Base-by-base conservation (phyloP, 2,329 filamentous ascomycete genomes). In the Curvularia sp. region DNA sequence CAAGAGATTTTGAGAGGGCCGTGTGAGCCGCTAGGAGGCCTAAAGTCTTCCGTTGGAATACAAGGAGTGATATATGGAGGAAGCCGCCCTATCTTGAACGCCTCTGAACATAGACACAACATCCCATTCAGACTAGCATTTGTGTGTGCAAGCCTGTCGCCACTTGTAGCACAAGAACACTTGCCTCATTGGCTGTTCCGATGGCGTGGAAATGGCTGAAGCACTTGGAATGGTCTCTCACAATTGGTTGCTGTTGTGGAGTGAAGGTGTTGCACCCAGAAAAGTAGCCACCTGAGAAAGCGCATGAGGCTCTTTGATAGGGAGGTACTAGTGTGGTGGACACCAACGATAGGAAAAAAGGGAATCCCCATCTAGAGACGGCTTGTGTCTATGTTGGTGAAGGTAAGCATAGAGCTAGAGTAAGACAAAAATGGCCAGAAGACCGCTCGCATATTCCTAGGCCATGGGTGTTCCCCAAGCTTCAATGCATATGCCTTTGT, bases 401-500 rank as follows among this genome's bases (percentile, higher is more conserved):
- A 43, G 36, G 25, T 23, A 43, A 23, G 9, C 42, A 48, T 21
- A 28, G n/a, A 28, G 19, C 34, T 25, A 25, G 38, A n/a, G 30
- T 39, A 59, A 28, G 41, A 41, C 45, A 25, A 27, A 41, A 25
- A 39, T 52, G 34, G 41, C 49, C 41, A 27, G 10, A 52, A 47
- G 49, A 55, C 53, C 63, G 60, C 50, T 49, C 63, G 69, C 69
- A 69, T 74, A 73, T 74, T 70, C 69, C 34, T 51, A 52, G 65
- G 45, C 55, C 58, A 55, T 60, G 61, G 65, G 49, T 51, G 27
- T 55, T 67, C 63, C 57, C 65, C 61, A 61, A 68, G 70, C 65
- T 66, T 63, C 67, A 46, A 32, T 57, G 53, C 53, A 28, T 48
- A 45, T 54, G 43, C 18, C 21, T n/a, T 12, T 49, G 18, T 25